Percentiles rank a stretch among this genome's conserved stretches.
Evolutionary conservation across 2,329 filamentous ascomycete species (phyloP).

Genomic region (Cladosporium sp.): DNA sequence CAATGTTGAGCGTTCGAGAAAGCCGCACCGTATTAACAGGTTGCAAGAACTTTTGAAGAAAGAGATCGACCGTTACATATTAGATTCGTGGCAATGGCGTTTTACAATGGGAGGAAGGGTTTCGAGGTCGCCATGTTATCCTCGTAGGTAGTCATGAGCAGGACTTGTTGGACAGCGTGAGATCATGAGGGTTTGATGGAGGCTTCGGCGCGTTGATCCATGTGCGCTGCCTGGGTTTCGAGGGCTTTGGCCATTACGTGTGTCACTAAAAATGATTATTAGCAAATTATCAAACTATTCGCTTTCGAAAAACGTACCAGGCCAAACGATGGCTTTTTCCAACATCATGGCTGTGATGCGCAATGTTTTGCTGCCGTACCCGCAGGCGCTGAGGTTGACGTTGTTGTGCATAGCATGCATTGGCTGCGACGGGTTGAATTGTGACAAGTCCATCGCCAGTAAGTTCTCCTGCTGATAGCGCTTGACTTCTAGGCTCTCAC

Average conservation of each 20-base stretch:
- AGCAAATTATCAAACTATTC: background rate
- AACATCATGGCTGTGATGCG: constrained; percentile 83
- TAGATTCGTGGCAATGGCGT: background rate
- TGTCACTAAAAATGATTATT: constrained; percentile 52
- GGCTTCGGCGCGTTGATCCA: constrained; percentile 60
- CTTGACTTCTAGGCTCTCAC: constrained; percentile 76
- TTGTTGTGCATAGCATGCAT: constrained; percentile 43
- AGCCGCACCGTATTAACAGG: constrained; percentile 9
- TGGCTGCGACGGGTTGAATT: constrained; percentile 48
- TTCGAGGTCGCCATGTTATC: background rate
- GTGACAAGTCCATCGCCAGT: constrained; percentile 49
- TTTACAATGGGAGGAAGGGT: background rate
- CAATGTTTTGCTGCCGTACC: constrained; percentile 82
- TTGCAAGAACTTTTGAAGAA: constrained; percentile 2
- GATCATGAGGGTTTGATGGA: constrained; percentile 32
- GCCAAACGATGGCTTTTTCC: constrained; percentile 88
- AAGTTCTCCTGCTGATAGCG: constrained; percentile 58
- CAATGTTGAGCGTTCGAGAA: background rate
- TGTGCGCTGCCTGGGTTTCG: constrained; percentile 63
- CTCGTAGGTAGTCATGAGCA: background rate
- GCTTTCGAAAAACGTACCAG: constrained; percentile 60
- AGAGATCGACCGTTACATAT: background rate
- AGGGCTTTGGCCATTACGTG: constrained; percentile 67
- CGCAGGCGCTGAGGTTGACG: constrained; percentile 56
- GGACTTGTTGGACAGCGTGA: background rate